Base-by-base conservation (phyloP, 495 filamentous ascomycete species). In the Neurospora sp. region DNA sequence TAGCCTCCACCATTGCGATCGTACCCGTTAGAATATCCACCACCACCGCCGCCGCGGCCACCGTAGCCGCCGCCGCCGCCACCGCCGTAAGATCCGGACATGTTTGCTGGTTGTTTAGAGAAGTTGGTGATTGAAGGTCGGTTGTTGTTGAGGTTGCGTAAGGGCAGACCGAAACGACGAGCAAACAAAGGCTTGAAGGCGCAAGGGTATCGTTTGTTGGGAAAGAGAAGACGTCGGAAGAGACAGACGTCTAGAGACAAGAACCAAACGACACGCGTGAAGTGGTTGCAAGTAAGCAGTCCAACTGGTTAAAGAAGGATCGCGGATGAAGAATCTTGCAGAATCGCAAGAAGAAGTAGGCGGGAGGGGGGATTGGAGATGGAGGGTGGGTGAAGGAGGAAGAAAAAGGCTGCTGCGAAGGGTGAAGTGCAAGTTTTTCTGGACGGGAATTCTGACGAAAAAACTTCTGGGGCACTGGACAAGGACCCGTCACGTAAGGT, bases 61-160 rank as follows among this genome's bases (percentile, higher is more conserved):
- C 85, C 83, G 78, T 85, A 90, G 76, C 90, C 91, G 76, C 91
- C 89, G 88, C 92, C 93, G 40, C 75, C 74, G 45, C 74, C 74
- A 65, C 74, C 75, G 27, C 73, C 73, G 79, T 80, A 80, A 53
- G 45, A 53, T 22, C 77, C 78, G 77, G 79, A 80, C 79, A 80
- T 80, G 61, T 35, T 77, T 68, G 69, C 35, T 61, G 53, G 22
- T 61, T 61, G 53, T 61, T 61, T 61, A 31, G 22, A 31, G 12
- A 16, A 31, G 53, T 61, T 61, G 53, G 5, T 31, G 53, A 31
- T 27, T 61, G 53, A 61, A 31, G 3, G 7, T 61, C 22, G 53
- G 53, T 61, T 61, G 22, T 61, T 61, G 27, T 61, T 61, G 53
- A 31, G 53, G 53, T 61, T 61, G 68, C 39, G 12, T 18, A 42